phyloP scores from a whole-genome alignment of 2,329 filamentous ascomycete genomes.

The Phoma sp. region DNA sequence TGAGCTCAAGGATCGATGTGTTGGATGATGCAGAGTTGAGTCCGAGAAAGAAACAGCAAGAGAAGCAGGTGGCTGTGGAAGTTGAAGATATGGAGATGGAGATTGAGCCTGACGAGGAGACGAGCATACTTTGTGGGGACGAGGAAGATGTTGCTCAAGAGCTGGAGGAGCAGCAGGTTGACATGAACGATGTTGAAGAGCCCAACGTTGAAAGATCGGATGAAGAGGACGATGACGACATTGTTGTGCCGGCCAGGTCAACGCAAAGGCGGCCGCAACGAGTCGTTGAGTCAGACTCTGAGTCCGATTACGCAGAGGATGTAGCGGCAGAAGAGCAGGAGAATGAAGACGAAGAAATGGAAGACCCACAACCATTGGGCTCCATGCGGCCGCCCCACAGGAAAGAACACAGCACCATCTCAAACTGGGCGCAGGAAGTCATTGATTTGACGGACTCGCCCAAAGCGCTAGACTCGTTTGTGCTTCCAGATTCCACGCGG shows the following conservation, averaged over 20 bases:
- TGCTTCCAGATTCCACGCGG: slow-evolving; percentile 27
- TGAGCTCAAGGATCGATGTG: slow-evolving; percentile 25
- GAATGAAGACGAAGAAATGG: background rate
- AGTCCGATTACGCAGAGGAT: slow-evolving; percentile 30
- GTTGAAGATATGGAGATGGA: slow-evolving; percentile 18
- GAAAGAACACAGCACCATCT: slow-evolving; percentile 38
- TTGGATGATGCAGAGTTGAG: slow-evolving; percentile 20
- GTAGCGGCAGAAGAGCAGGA: slow-evolving; percentile 10
- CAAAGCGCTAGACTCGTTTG: slow-evolving; percentile 28
- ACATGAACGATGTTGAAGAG: slow-evolving; percentile 5
- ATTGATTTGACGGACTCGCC: slow-evolving; percentile 44
- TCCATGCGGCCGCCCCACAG: slow-evolving; percentile 33
- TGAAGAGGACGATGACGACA: slow-evolving; percentile 40
- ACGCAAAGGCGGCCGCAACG: slow-evolving; percentile 26
- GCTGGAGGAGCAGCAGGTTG: slow-evolving; percentile 9
- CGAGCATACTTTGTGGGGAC: slow-evolving; percentile 42
- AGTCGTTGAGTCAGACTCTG: slow-evolving; percentile 25
- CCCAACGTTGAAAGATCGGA: slow-evolving; percentile 6
- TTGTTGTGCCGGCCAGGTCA: slow-evolving; percentile 29
- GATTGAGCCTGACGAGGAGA: slow-evolving; percentile 36
- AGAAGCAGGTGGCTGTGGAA: slow-evolving; percentile 14
- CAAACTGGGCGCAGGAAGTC: slow-evolving; percentile 42
- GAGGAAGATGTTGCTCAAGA: slow-evolving; percentile 24
- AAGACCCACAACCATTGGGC: slow-evolving; percentile 21
- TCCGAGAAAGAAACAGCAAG: slow-evolving; percentile 1